phyloP scores from a whole-genome alignment of 225 moss, liverwort and hornwort species.

The Antitrichia curtipendula region DNA sequence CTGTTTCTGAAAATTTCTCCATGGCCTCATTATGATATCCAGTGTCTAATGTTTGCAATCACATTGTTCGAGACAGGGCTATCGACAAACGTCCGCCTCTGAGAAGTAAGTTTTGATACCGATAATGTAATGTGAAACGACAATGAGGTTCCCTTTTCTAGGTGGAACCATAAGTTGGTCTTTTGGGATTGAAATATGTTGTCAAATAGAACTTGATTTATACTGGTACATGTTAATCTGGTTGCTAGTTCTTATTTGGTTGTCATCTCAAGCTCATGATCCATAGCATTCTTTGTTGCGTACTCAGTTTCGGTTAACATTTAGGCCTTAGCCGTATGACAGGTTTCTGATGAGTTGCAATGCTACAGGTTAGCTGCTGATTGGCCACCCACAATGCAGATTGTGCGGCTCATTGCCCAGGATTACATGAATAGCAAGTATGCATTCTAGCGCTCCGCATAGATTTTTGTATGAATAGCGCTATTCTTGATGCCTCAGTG shows the following conservation, averaged over 20 bases:
- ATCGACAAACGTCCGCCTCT: conserved; percentile 80
- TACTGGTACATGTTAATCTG: background rate
- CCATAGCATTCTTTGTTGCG: background rate
- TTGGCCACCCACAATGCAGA: conserved; percentile 97
- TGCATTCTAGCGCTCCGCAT: background rate
- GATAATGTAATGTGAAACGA: background rate
- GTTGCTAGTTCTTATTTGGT: background rate
- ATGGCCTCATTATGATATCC: background rate
- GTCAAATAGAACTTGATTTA: background rate
- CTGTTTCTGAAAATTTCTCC: background rate
- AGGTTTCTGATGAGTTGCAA: conserved; percentile 1
- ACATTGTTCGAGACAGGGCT: conserved; percentile 47
- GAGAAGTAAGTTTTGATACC: conserved; percentile 59
- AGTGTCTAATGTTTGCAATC: conserved; percentile 4
- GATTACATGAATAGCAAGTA: conserved; percentile 98
- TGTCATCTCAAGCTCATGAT: background rate
- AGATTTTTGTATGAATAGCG: background rate
- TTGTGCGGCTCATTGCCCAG: conserved; percentile 95
- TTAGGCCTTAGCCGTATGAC: background rate
- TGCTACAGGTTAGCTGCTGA: conserved; percentile 77
- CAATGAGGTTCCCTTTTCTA: background rate
- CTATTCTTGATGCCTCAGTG: background rate
- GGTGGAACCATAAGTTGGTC: background rate
- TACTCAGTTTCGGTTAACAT: background rate
- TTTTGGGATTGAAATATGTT: background rate